phyloP scores from a whole-genome alignment of 129 eudicot species.

The Heracleum sosnowskyi region DNA sequence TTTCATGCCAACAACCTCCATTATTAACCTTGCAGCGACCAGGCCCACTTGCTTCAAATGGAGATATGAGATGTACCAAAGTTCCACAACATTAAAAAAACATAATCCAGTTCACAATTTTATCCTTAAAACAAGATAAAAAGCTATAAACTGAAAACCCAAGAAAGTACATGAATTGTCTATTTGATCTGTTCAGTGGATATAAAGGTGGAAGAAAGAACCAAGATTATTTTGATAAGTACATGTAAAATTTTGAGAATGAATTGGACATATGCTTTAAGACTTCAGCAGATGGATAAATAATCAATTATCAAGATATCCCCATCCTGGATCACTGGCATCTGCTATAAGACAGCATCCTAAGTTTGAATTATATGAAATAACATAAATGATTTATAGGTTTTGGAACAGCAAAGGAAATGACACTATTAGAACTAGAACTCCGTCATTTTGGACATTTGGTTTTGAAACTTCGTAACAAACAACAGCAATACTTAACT shows the following conservation, averaged over 20 bases:
- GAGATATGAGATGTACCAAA: background rate
- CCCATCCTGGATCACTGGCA: background rate
- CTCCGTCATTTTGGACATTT: background rate
- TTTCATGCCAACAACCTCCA: constrained; percentile 97
- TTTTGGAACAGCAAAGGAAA: background rate
- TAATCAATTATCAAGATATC: background rate
- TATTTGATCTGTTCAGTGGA: background rate
- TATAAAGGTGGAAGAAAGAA: background rate
- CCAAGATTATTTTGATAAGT: background rate
- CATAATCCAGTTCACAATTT: background rate
- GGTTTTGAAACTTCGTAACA: too few relatives aligned
- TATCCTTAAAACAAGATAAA: background rate
- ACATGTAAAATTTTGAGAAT: background rate
- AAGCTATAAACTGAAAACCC: background rate
- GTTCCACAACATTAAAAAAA: background rate
- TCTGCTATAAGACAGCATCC: background rate
- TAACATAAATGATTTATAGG: background rate
- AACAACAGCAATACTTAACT: background rate
- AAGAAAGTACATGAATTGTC: background rate
- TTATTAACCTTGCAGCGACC: constrained; percentile 83
- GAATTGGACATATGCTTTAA: background rate
- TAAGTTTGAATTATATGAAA: background rate
- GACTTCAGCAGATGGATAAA: background rate
- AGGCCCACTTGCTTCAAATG: constrained; percentile 73
- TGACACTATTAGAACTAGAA: background rate